These are phyloP conservation scores for Yarrowia sp. DNA, from an alignment of 805 yeast genomes.

Conservation along the genomic window DNA sequence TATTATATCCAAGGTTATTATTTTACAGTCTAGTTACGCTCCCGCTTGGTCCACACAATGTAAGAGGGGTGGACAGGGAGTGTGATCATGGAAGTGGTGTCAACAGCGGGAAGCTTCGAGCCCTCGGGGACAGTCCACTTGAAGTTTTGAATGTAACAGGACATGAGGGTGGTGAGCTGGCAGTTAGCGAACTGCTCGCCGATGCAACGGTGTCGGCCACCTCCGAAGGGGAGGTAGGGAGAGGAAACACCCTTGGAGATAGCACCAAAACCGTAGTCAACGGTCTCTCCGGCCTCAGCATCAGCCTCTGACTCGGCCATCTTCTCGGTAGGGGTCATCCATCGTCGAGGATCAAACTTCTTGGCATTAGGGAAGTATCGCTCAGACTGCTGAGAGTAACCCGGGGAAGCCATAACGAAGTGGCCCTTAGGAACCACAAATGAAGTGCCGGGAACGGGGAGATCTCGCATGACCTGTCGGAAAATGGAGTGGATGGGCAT, in stretches of 20 bases:
- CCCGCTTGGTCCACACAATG: conserved; percentile 46
- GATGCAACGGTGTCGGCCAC: conserved; percentile 99
- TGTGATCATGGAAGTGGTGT: conserved; percentile 91
- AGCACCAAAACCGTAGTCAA: conserved; percentile 97
- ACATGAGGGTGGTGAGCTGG: conserved; percentile 85
- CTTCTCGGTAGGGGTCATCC: conserved; percentile 54
- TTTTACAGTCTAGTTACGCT: conserved; percentile 33
- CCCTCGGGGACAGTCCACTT: conserved; percentile 75
- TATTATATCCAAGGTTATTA: conserved; percentile 9
- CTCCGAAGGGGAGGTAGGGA: conserved; percentile 97
- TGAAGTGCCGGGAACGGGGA: conserved; percentile 78
- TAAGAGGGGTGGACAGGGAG: conserved; percentile 74
- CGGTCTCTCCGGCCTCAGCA: conserved; percentile 49
- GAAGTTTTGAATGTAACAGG: conserved; percentile 74
- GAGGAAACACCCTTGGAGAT: conserved; percentile 95
- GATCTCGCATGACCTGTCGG: conserved; percentile 82
- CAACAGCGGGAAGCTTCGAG: conserved; percentile 56
- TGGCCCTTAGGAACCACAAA: conserved; percentile 89
- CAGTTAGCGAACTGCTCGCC: conserved; percentile 98
- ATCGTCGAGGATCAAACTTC: conserved; percentile 83
- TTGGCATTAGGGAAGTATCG: conserved; percentile 79
- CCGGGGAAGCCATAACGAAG: conserved; percentile 91
- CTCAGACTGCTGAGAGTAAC: conserved; percentile 81
- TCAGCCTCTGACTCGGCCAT: conserved; percentile 44
- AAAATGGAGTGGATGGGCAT: conserved; percentile 95